phyloP scores from a whole-genome alignment of 2,329 filamentous ascomycete species.

The Fusarium sp. region DNA sequence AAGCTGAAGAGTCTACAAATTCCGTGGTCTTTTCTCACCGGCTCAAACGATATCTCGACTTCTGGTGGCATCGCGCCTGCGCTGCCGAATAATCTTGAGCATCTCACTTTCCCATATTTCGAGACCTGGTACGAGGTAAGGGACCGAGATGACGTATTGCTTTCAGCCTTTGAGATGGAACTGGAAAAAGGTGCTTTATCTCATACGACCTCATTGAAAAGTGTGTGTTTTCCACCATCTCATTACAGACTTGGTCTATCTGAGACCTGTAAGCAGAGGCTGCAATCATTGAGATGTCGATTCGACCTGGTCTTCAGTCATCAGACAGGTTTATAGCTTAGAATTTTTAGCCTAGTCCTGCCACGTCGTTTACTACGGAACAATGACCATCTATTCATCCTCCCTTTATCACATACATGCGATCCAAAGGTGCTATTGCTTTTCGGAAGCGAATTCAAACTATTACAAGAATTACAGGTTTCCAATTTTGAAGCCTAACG shows the following conservation, averaged over 20 bases:
- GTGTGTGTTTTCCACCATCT: neutral
- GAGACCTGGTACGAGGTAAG: too few relatives aligned
- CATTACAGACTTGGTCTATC: neutral
- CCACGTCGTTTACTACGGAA: too few relatives aligned
- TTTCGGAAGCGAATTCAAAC: too few relatives aligned
- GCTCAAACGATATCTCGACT: rapidly evolving
- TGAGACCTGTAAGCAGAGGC: neutral
- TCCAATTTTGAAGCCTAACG: too few relatives aligned
- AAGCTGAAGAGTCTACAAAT: neutral
- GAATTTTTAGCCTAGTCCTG: too few relatives aligned
- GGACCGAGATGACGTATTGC: neutral
- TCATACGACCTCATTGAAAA: neutral
- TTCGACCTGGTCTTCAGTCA: neutral
- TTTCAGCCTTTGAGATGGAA: neutral
- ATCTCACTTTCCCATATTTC: neutral
- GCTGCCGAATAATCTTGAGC: neutral
- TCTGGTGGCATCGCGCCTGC: neutral
- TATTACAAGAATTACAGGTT: too few relatives aligned
- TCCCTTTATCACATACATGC: too few relatives aligned
- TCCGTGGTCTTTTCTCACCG: constrained; percentile 2
- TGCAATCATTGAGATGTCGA: neutral
- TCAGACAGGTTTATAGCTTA: neutral
- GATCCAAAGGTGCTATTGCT: too few relatives aligned
- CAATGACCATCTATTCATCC: too few relatives aligned
- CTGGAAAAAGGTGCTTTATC: neutral